phyloP scores from a whole-genome alignment of 192 early-diverging fungal genomes.

The Coemansia sp. region DNA sequence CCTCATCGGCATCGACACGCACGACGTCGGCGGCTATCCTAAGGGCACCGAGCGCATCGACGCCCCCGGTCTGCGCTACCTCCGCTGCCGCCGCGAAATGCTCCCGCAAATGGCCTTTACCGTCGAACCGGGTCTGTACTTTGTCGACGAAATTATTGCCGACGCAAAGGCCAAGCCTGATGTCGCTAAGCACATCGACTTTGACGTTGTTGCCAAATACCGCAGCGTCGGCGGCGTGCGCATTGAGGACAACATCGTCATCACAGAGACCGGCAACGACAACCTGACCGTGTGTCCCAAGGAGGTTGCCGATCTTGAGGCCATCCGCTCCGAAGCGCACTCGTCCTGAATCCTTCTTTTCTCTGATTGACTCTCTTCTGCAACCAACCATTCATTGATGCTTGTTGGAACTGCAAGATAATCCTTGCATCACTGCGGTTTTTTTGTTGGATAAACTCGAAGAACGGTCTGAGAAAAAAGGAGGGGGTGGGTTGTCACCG shows the following conservation, averaged over 20 bases:
- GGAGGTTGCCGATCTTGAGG: conserved; percentile 74
- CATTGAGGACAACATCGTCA: conserved; percentile 89
- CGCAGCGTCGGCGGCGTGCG: conserved; percentile 87
- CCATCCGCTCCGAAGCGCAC: conserved; percentile 33
- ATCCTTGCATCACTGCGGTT: too few species aligned
- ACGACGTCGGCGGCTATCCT: conserved; percentile 82
- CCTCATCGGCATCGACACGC: conserved; percentile 85
- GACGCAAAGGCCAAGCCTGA: conserved; percentile 61
- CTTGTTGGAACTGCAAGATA: too few species aligned
- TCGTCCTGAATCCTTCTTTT: not conserved
- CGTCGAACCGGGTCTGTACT: conserved; percentile 94
- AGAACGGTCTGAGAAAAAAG: too few species aligned
- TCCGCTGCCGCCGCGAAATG: conserved; percentile 76
- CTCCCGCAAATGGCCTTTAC: conserved; percentile 85
- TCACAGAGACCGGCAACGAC: conserved; percentile 73
- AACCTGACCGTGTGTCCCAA: conserved; percentile 87
- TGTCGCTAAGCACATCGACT: conserved; percentile 66
- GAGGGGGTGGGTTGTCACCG: too few species aligned
- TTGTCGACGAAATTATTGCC: conserved; percentile 79
- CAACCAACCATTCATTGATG: too few species aligned
- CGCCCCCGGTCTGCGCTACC: conserved; percentile 70
- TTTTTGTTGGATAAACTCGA: too few species aligned
- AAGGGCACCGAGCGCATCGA: conserved; percentile 69
- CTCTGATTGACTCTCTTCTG: too few species aligned
- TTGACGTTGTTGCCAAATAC: conserved; percentile 67